Percentiles rank a stretch among this genome's conserved stretches.
These are phyloP conservation scores for Paecilomyces formosus DNA, from an alignment of 2,329 filamentous ascomycete genomes.

Conservation along the genomic window DNA sequence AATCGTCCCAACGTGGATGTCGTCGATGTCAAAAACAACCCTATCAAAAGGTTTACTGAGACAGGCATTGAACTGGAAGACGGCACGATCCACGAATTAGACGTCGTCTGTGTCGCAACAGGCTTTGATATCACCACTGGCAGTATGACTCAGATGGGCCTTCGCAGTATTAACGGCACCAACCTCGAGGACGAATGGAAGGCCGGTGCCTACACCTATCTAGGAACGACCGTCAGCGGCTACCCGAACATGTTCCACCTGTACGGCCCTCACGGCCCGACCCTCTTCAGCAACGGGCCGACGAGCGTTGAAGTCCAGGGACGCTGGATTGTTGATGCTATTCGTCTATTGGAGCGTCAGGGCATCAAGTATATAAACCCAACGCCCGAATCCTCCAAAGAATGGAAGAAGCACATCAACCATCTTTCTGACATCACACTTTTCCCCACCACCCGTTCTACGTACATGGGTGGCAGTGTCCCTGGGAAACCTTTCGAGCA, in stretches of 20 bases:
- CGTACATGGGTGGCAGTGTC: constrained; percentile 51
- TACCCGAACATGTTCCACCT: constrained; percentile 45
- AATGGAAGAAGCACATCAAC: constrained; percentile 46
- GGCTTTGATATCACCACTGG: constrained; percentile 36
- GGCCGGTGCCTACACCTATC: constrained; percentile 27
- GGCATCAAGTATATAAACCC: constrained; percentile 47
- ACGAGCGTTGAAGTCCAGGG: constrained; percentile 48
- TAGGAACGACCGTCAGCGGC: constrained; percentile 35
- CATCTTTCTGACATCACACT: constrained; percentile 41
- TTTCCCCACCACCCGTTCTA: constrained; percentile 42
- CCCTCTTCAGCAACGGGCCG: constrained; percentile 49
- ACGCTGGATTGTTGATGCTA: constrained; percentile 47
- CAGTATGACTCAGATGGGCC: constrained; percentile 25
- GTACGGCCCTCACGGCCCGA: constrained; percentile 51
- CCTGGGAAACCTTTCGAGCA: constrained; percentile 50
- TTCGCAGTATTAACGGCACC: constrained; percentile 20
- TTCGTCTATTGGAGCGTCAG: constrained; percentile 42
- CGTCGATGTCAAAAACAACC: constrained; percentile 36
- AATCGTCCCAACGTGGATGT: constrained; percentile 42
- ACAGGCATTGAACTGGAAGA: constrained; percentile 35
- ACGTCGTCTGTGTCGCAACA: constrained; percentile 34
- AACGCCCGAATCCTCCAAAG: constrained; percentile 36
- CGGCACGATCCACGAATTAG: constrained; percentile 28
- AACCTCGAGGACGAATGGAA: constrained; percentile 28
- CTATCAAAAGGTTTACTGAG: constrained; percentile 32